A percentile compares a stretch with the other conserved stretches of the same genome.
These are phyloP conservation scores for Dactylellina sp. DNA, from an alignment of 2,329 filamentous ascomycete genomes.

Conservation along the genomic window DNA sequence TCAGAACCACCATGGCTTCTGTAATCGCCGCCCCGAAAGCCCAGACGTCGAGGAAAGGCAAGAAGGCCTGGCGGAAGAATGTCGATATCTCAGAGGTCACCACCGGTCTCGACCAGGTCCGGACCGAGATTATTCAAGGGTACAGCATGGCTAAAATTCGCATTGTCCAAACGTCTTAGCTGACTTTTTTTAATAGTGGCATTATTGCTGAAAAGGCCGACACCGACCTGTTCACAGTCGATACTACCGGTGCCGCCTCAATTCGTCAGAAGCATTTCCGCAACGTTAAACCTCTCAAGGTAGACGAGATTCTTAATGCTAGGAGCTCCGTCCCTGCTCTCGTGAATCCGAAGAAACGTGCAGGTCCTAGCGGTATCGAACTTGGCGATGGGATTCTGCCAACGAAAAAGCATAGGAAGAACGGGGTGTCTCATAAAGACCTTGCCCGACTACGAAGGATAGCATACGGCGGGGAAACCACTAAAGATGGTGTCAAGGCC, in stretches of 20 bases:
- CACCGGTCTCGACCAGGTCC: constrained; percentile 82
- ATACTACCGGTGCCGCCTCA: constrained; percentile 76
- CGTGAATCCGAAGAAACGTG: constrained; percentile 78
- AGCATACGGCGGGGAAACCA: constrained; percentile 76
- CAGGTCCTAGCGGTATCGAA: constrained; percentile 62
- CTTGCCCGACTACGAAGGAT: constrained; percentile 80
- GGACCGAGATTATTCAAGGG: constrained; percentile 92
- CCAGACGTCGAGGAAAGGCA: constrained; percentile 94
- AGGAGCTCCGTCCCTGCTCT: constrained; percentile 86
- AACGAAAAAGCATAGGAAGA: constrained; percentile 79
- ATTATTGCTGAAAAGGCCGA: constrained; percentile 85
- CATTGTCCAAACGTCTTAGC: constrained; percentile 20
- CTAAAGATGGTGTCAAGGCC: constrained; percentile 65
- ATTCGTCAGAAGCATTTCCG: constrained; percentile 75
- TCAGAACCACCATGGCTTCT: constrained; percentile 64
- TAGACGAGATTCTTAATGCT: constrained; percentile 88
- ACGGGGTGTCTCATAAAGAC: constrained; percentile 87
- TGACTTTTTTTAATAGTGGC: constrained; percentile 71
- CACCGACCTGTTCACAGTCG: constrained; percentile 85
- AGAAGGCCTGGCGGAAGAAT: constrained; percentile 99
- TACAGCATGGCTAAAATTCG: constrained; percentile 64
- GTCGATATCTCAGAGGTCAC: constrained; percentile 91
- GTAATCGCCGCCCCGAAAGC: constrained; percentile 75
- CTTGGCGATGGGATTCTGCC: constrained; percentile 74
- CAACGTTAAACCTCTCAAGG: constrained; percentile 81